phyloP scores from a whole-genome alignment of 441 rosid genomes.

The Kokia cookei region DNA sequence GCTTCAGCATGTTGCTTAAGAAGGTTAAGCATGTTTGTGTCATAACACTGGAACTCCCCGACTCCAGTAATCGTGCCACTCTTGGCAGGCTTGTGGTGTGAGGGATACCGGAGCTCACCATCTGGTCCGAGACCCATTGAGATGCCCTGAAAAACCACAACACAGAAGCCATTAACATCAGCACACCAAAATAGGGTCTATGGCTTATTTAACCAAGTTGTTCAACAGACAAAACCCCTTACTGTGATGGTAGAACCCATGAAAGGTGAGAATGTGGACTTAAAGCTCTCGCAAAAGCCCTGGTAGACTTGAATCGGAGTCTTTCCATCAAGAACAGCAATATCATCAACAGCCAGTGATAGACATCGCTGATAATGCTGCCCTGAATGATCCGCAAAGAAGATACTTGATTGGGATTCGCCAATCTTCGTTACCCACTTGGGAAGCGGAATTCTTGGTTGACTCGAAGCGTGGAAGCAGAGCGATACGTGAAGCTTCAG shows the following conservation, averaged over 20 bases:
- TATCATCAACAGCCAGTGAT: constrained; percentile 71
- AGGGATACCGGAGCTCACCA: constrained; percentile 80
- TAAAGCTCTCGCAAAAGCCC: constrained; percentile 78
- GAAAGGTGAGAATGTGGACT: constrained; percentile 56
- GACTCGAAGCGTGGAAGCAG: constrained; percentile 54
- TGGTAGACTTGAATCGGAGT: constrained; percentile 65
- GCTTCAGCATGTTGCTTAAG: constrained; percentile 71
- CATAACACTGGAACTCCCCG: constrained; percentile 91
- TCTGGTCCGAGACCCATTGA: constrained; percentile 86
- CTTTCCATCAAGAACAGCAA: constrained; percentile 68
- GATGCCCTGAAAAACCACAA: constrained; percentile 54
- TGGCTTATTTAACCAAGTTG: neutral
- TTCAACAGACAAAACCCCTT: constrained; percentile 3
- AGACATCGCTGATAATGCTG: constrained; percentile 49
- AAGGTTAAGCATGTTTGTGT: constrained; percentile 60
- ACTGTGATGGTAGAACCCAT: constrained; percentile 72
- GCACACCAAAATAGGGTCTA: neutral
- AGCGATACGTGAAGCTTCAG: constrained; percentile 79
- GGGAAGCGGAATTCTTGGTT: constrained; percentile 55
- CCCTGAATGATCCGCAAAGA: constrained; percentile 53
- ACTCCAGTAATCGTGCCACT: constrained; percentile 34
- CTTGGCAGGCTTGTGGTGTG: constrained; percentile 27
- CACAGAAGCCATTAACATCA: constrained; percentile 4
- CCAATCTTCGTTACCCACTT: constrained; percentile 60
- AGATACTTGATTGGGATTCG: constrained; percentile 46